A percentile compares a stretch with the other conserved stretches of the same genome.
These are phyloP conservation scores for Phellopilus nigrolimitatus DNA, from an alignment of 1,284 basidiomycete species.

Conservation along the genomic window DNA sequence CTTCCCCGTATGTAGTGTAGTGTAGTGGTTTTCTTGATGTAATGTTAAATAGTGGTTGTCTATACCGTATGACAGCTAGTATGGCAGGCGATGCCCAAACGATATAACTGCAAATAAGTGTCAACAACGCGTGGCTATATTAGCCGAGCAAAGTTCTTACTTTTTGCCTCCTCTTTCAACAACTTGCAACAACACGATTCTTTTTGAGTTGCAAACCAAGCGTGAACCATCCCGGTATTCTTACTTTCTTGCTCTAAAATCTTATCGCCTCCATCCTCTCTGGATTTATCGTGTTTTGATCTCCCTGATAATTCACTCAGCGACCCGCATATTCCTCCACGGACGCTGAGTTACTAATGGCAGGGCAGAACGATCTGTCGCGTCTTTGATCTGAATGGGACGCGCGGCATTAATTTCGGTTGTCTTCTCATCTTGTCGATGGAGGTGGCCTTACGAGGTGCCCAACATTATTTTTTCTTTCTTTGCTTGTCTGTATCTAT, in stretches of 20 bases:
- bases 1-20: neutral
- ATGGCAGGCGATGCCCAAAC: no score
- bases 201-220: no score
- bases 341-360: slow-evolving; percentile 15
- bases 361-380: slow-evolving; percentile 7
- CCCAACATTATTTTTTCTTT: slow-evolving; percentile 4
- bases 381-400: neutral
- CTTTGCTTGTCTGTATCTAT: neutral
- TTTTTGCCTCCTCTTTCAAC: neutral
- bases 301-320: slow-evolving; percentile 16
- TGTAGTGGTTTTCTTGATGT: neutral
- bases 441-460: slow-evolving; percentile 11
- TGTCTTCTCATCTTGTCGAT: slow-evolving; percentile 3
- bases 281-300: neutral
- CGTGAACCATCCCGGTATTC: no score
- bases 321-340: slow-evolving; percentile 1
- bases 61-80: no score
- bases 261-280: neutral
- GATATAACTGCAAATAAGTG: neutral
- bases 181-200: neutral
- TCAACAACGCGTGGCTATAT: neutral
- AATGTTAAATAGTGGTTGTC: neutral
- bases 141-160: no score
- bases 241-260: neutral
- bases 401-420: slow-evolving; percentile 13